Evolutionary conservation across 2,329 filamentous ascomycete species (phyloP).

Genomic region (Neonectria punicea): DNA sequence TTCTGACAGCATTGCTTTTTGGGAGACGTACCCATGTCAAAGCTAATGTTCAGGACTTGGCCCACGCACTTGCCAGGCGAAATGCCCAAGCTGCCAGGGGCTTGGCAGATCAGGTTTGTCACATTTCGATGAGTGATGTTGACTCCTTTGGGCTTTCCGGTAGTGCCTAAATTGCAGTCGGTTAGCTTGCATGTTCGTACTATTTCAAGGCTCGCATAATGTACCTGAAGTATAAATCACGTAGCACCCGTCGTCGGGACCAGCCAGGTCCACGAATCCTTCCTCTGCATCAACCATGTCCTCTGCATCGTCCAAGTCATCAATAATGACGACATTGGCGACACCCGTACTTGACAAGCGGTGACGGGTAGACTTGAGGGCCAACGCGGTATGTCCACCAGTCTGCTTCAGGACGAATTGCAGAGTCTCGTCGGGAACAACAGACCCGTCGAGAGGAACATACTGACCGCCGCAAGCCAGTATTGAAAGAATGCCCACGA

Average conservation of each 20-base stretch:
- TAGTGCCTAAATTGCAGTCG: constrained; percentile 54
- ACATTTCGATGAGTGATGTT: constrained; percentile 66
- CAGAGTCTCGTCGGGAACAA: constrained; percentile 60
- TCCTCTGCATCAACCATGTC: neutral
- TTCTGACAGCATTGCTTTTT: neutral
- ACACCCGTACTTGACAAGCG: constrained; percentile 38
- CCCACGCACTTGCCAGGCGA: constrained; percentile 61
- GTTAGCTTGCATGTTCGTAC: neutral
- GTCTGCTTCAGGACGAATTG: constrained; percentile 61
- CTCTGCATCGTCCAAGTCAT: constrained; percentile 31
- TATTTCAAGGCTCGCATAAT: neutral
- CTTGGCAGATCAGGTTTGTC: constrained; percentile 62
- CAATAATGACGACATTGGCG: constrained; percentile 44
- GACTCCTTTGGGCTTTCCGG: constrained; percentile 68
- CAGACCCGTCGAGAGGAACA: constrained; percentile 67
- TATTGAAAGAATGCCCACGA: constrained; percentile 65
- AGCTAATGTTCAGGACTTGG: constrained; percentile 66
- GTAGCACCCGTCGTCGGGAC: constrained; percentile 52
- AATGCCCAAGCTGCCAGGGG: constrained; percentile 63
- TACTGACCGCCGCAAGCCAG: constrained; percentile 68
- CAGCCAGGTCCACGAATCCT: neutral
- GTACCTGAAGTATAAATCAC: constrained; percentile 66
- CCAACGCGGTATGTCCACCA: constrained; percentile 55
- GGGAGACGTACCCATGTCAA: constrained; percentile 66
- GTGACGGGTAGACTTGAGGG: constrained; percentile 50